Conservation (phyloP, 2,329 filamentous ascomycete species). For the Cordyceps militaris region DNA sequence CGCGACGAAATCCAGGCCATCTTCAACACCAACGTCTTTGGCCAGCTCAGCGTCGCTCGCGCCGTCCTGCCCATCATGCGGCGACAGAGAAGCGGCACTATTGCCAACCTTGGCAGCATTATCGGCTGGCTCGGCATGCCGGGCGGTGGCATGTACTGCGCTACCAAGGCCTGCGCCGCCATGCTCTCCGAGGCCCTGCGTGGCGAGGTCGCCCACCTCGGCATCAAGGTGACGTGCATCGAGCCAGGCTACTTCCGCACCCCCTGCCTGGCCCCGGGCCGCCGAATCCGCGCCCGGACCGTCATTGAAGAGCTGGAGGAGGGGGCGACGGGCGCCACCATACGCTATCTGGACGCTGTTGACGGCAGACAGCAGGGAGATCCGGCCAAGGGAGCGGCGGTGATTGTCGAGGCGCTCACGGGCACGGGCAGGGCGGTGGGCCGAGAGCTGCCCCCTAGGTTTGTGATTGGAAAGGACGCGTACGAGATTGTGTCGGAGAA, state of each 20-base stretch:
- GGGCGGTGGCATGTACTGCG: slow-evolving; percentile 32
- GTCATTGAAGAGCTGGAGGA: slow-evolving; percentile 28
- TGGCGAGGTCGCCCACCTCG: slow-evolving; percentile 38
- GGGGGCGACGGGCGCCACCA: slow-evolving; percentile 19
- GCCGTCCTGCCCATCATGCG: slow-evolving; percentile 43
- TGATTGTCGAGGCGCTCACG: slow-evolving; percentile 50
- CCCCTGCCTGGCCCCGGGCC: slow-evolving; percentile 34
- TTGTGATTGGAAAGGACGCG: slow-evolving; percentile 49
- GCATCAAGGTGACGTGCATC: slow-evolving; percentile 34
- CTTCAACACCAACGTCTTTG: slow-evolving; percentile 50
- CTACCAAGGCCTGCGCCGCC: slow-evolving; percentile 41
- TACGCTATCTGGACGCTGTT: slow-evolving; percentile 25
- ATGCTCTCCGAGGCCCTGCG: slow-evolving; percentile 37
- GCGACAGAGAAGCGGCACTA: slow-evolving; percentile 22
- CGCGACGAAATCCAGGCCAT: slow-evolving; percentile 29
- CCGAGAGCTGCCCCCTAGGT: slow-evolving; percentile 42
- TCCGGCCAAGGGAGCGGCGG: slow-evolving; percentile 42
- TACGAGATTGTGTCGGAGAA: slow-evolving; percentile 35
- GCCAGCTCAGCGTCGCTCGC: slow-evolving; percentile 39
- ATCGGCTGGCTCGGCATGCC: slow-evolving; percentile 35
- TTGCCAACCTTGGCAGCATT: slow-evolving; percentile 42
- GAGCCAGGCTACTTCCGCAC: slow-evolving; percentile 51
- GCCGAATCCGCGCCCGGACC: slow-evolving; percentile 20
- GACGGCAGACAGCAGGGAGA: slow-evolving; percentile 49
- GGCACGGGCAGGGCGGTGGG: slow-evolving; percentile 39